phyloP scores from a whole-genome alignment of 1,284 basidiomycete genomes.

The Ceratobasidium sp. region DNA sequence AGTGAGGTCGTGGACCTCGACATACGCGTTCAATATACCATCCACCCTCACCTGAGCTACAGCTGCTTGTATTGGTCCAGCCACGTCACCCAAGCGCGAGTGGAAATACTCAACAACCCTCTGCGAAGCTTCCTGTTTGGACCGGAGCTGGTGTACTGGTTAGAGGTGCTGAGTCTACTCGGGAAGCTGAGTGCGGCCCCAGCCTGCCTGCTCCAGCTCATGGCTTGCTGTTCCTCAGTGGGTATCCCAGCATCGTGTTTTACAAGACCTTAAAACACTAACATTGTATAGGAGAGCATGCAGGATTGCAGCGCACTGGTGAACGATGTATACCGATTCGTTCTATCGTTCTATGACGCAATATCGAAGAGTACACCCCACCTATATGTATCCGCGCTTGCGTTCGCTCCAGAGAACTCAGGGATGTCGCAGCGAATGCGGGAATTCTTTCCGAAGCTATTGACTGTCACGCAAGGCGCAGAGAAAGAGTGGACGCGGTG shows the following conservation, averaged over 20 bases:
- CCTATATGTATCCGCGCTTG: conserved; percentile 6
- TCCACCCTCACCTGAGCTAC: no score
- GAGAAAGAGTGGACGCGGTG: no score
- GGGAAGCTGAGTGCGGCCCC: conserved; percentile 9
- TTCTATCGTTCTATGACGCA: not conserved
- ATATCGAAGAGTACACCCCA: conserved; percentile 1
- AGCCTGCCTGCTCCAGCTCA: not conserved
- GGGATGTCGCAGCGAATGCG: not conserved
- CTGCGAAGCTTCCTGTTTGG: not conserved
- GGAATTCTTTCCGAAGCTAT: not conserved
- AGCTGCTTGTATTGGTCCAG: conserved; percentile 14
- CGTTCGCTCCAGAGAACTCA: not conserved
- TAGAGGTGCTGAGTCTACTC: conserved; percentile 30
- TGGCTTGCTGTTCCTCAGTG: not conserved
- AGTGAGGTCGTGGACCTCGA: conserved; percentile 11
- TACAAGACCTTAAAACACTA: not conserved
- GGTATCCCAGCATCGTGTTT: no score
- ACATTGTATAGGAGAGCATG: not conserved
- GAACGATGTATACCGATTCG: not conserved
- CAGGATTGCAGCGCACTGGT: not conserved
- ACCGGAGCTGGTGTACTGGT: conserved; percentile 23
- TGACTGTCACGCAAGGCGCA: not conserved
- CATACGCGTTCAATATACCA: not conserved
- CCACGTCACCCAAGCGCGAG: not conserved
- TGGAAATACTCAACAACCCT: not conserved